Conservation (phyloP, 805 yeast genomes). For the Scheffersomyces spartinae region DNA sequence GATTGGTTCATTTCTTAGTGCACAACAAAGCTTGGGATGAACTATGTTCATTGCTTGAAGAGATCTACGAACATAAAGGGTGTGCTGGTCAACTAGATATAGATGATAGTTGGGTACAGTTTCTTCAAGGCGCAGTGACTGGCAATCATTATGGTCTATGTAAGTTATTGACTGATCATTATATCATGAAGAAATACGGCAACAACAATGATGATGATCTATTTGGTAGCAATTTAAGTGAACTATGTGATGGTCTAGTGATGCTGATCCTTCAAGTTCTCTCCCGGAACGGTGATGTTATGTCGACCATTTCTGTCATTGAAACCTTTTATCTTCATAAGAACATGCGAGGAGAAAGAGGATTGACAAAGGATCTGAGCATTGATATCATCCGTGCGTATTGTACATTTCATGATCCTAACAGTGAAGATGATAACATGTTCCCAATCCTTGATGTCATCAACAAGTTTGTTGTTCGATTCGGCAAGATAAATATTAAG, state of each 20-base stretch:
- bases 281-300: constrained; percentile 25
- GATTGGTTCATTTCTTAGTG: constrained; percentile 8
- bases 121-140: constrained; percentile 13
- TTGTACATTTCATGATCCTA: constrained; percentile 15
- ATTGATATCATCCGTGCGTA: constrained; percentile 23
- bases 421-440: no score
- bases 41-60: constrained; percentile 7
- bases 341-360: constrained; percentile 17
- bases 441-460: no score
- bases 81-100: constrained; percentile 2
- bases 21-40: constrained; percentile 12
- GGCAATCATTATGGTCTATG: constrained; percentile 16
- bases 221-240: no score
- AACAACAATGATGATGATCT: constrained; percentile 15
- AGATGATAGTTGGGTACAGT: constrained; percentile 10
- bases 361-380: constrained; percentile 21
- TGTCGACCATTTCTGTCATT: constrained; percentile 19
- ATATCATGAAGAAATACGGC: constrained; percentile 17
- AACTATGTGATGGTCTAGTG: no score
- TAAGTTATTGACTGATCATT: constrained; percentile 14
- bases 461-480: no score
- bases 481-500: no score
- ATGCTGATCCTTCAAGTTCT: constrained; percentile 16
- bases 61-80: constrained; percentile 3
- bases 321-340: constrained; percentile 26